A percentile compares a stretch with the other conserved stretches of the same genome.
Evolutionary conservation across 495 filamentous ascomycete genomes (phyloP).

Genomic region (Aspergillus saccharolyticus): DNA sequence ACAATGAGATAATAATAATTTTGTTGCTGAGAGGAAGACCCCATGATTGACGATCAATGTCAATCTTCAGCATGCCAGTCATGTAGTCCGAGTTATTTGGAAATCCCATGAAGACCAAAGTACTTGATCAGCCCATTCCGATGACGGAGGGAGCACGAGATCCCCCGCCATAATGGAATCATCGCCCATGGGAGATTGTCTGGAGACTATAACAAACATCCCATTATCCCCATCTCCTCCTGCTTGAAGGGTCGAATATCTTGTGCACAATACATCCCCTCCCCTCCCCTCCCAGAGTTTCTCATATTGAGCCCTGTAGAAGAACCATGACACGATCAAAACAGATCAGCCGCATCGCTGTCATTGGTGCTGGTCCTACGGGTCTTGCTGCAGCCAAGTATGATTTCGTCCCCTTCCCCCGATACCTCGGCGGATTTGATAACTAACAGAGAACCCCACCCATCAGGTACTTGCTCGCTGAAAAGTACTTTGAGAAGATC

Average conservation of each 20-base stretch:
- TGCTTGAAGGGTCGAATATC: no score
- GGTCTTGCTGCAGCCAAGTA: conserved; percentile 43
- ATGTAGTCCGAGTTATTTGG: not conserved
- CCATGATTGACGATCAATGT: no score
- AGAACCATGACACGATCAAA: conserved; percentile 22
- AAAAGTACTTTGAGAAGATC: conserved; percentile 64
- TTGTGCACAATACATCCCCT: no score
- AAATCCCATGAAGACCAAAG: not conserved
- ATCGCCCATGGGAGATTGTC: not conserved
- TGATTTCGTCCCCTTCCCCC: not conserved
- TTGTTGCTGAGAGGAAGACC: no score
- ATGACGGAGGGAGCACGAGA: not conserved
- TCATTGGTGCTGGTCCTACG: conserved; percentile 45
- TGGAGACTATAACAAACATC: no score
- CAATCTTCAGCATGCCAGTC: not conserved
- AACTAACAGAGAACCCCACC: no score
- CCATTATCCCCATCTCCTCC: not conserved
- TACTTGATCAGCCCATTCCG: not conserved
- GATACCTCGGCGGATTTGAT: not conserved
- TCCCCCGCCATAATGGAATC: not conserved
- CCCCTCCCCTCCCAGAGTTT: no score
- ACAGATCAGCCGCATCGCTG: conserved; percentile 33
- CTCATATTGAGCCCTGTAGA: no score
- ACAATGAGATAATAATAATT: no score
- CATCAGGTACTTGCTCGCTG: conserved; percentile 67